Conservation (phyloP, 108 stramenopile species). For the Pseudonitzschia delicatissima region DNA sequence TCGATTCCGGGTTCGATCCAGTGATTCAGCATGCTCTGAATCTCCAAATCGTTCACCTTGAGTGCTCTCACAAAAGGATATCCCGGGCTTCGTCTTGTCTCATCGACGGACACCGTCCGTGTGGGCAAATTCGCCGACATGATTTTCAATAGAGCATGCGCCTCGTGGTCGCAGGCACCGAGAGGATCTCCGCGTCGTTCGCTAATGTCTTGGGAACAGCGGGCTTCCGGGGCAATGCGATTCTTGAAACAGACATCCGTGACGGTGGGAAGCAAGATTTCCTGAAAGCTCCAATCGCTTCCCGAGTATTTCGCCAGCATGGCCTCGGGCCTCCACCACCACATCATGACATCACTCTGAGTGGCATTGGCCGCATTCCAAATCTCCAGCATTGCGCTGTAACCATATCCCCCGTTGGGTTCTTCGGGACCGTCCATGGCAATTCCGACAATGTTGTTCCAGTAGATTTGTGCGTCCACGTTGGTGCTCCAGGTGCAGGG, state of each 20-base stretch:
- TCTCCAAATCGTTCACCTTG: slow-evolving; percentile 19
- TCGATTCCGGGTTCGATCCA: slow-evolving; percentile 2
- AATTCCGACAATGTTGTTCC: slow-evolving; percentile 30
- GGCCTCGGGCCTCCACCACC: slow-evolving; percentile 42
- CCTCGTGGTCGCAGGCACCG: slow-evolving; percentile 32
- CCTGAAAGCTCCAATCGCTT: slow-evolving; percentile 21
- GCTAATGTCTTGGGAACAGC: slow-evolving; percentile 13
- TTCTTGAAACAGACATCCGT: slow-evolving; percentile 6
- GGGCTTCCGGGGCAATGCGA: slow-evolving; percentile 18
- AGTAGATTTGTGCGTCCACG: slow-evolving; percentile 26
- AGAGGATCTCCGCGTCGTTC: slow-evolving; percentile 11
- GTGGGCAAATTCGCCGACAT: neutral
- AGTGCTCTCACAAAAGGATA: slow-evolving; percentile 16
- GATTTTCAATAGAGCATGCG: slow-evolving; percentile 18
- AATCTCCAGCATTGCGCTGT: slow-evolving; percentile 32
- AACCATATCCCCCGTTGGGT: slow-evolving; percentile 38
- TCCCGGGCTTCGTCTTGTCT: slow-evolving; percentile 10
- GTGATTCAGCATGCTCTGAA: slow-evolving; percentile 12
- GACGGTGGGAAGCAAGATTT: slow-evolving; percentile 24
- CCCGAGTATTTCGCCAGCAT: slow-evolving; percentile 18
- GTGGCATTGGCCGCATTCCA: slow-evolving; percentile 44
- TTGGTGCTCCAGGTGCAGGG: slow-evolving; percentile 23
- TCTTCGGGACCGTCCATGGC: slow-evolving; percentile 18
- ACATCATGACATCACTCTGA: slow-evolving; percentile 28
- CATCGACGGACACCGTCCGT: neutral